Evolutionary conservation across 768 basidiomycete species (phyloP), one percentile per base, ranked within the genome.

Genomic region (Boletus patriciae): DNA sequence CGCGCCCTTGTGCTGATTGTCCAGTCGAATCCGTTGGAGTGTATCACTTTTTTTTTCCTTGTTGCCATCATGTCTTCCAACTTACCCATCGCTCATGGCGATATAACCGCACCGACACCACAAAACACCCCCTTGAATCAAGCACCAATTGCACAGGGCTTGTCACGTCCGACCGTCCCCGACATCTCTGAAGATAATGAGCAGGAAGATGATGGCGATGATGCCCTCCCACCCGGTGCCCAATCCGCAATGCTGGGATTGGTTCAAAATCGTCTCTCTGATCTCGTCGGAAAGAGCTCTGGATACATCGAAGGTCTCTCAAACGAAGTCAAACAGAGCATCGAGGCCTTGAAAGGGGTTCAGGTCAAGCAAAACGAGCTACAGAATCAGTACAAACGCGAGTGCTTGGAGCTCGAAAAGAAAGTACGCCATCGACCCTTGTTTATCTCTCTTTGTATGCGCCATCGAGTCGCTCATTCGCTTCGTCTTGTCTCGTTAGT

Each of bases 231-330:
- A 6, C 77, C 75, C 21, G 68, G 77, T 51, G 74, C 83, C 10
- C 77, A 83, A 73, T 79, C 82, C 63, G 87, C 87, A 19, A 87
- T 93, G 78, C 77, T 93, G 43, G 87, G 85, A 50, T 81, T 98
- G 73, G 93, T 98, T 15, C 93, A 98, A 61, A 87, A 87, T 62
- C 88, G 86, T 73, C 88, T 99, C 59, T 84, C 86, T 36, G 80
- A 80, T 64, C 86, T 99, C 37, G 77, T 98, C 61, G 96, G 96
- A 47, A 87, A 86, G 73, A 92, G 92, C 69, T 95, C 92, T 15
- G 94, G 94, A 15, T 99, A 99, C 77, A 84, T 99, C 77, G 94
- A 98, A 77, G 80, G 79, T 65, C 83, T 98, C 49, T 90, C 94
- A 12, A 74, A 80, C 45, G 84, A 88, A 43, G 85, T 95, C 67